Percentiles rank a stretch among this genome's conserved stretches.
These are phyloP conservation scores for Priceomyces melissophilus DNA, from an alignment of 805 yeast genomes.

Conservation along the genomic window DNA sequence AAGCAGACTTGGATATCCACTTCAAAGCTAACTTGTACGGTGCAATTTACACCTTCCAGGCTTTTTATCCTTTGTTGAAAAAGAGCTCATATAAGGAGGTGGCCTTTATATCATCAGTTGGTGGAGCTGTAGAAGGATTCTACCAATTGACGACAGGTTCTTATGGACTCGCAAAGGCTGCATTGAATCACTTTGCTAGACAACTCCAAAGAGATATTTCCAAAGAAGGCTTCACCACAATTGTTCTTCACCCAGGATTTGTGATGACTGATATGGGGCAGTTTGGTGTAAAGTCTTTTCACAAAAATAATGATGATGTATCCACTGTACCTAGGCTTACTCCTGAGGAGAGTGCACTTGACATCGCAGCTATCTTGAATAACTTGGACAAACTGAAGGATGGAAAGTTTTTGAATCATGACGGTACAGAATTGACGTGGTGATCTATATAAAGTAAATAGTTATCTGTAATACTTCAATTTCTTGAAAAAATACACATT, in stretches of 20 bases:
- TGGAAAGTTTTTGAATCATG: constrained; percentile 23
- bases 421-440: constrained; percentile 10
- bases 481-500: too few relatives aligned
- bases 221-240: constrained; percentile 16
- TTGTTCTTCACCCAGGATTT: constrained; percentile 29
- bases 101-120: constrained; percentile 19
- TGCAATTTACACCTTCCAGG: constrained; percentile 9
- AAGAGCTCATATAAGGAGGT: constrained; percentile 21
- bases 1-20: neutral
- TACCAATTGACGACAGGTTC: neutral
- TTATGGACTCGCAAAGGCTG: neutral
- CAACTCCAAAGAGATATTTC: neutral
- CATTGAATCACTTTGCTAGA: neutral
- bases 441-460: neutral
- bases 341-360: constrained; percentile 21
- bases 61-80: constrained; percentile 22
- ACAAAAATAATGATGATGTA: too few relatives aligned
- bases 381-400: constrained; percentile 17
- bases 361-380: constrained; percentile 13
- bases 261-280: constrained; percentile 34
- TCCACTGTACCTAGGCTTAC: too few relatives aligned
- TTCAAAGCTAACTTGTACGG: neutral
- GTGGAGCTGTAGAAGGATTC: neutral
- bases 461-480: too few relatives aligned
- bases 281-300: constrained; percentile 1